Conservation (phyloP, 2,329 filamentous ascomycete genomes). For the Dryadomyces sulphureus region DNA sequence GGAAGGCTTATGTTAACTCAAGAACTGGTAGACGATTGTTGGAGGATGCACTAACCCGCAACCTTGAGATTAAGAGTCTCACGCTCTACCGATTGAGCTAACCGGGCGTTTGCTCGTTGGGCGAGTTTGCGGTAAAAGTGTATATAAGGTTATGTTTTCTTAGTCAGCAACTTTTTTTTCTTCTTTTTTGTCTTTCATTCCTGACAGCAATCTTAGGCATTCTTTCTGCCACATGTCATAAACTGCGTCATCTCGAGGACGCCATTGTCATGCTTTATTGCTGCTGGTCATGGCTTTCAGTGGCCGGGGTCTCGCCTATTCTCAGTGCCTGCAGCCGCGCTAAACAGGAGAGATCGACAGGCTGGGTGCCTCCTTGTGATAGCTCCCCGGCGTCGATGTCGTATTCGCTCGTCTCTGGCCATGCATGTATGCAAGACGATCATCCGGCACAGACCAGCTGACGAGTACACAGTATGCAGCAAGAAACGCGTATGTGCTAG, state of each 20-base stretch:
- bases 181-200: too few species aligned
- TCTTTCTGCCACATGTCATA: too few species aligned
- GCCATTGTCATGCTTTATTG: too few species aligned
- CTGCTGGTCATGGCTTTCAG: too few species aligned
- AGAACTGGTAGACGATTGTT: not conserved
- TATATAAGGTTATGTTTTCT: too few species aligned
- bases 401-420: not conserved
- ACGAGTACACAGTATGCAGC: not conserved
- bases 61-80: constrained; percentile 44
- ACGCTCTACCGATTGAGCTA: constrained; percentile 62
- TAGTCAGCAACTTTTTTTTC: too few species aligned
- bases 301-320: too few species aligned
- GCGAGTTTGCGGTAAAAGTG: not conserved
- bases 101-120: constrained; percentile 24
- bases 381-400: not conserved
- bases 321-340: too few species aligned
- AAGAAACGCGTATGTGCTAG: too few species aligned
- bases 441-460: not conserved
- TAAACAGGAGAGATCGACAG: too few species aligned
- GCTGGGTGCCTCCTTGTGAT: not conserved
- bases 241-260: too few species aligned
- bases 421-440: not conserved
- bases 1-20: not conserved
- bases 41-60: constrained; percentile 11
- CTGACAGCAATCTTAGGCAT: too few species aligned